These are phyloP conservation scores for Termitomyces sp. DNA, from an alignment of 768 basidiomycete genomes.

Conservation along the genomic window DNA sequence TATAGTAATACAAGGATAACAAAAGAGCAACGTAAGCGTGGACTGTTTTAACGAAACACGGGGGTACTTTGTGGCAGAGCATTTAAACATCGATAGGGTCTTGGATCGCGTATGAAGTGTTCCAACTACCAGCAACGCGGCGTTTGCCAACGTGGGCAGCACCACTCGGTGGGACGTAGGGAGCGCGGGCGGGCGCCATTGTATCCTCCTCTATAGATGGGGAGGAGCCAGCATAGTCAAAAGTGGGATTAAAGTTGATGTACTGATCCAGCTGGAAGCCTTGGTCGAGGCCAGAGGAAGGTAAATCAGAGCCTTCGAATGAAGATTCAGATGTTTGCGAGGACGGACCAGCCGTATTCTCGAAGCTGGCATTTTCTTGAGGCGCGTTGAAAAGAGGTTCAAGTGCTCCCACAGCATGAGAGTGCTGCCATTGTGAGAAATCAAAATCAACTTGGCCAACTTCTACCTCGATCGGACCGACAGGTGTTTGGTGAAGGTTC, in stretches of 20 bases:
- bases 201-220: slow-evolving; percentile 15
- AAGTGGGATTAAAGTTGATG: slow-evolving; percentile 27
- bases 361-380: slow-evolving; percentile 1
- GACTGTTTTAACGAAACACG: not conserved
- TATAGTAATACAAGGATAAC: slow-evolving; percentile 16
- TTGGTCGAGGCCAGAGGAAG: slow-evolving; percentile 8
- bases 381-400: slow-evolving; percentile 3
- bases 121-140: slow-evolving; percentile 56
- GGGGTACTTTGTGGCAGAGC: not conserved
- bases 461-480: slow-evolving; percentile 16
- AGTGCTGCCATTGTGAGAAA: slow-evolving; percentile 9
- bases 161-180: slow-evolving; percentile 55
- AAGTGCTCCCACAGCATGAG: slow-evolving; percentile 1
- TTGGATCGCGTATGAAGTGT: slow-evolving; percentile 18
- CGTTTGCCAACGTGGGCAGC: slow-evolving; percentile 47
- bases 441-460: slow-evolving; percentile 13
- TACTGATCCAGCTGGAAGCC: slow-evolving; percentile 27
- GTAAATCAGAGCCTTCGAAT: slow-evolving; percentile 1
- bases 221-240: slow-evolving; percentile 12
- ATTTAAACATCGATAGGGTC: slow-evolving; percentile 26
- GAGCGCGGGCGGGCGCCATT: slow-evolving; percentile 19
- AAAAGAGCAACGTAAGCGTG: slow-evolving; percentile 5
- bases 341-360: slow-evolving; percentile 13
- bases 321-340: slow-evolving; percentile 1
- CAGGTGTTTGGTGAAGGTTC: slow-evolving; percentile 4